These are phyloP conservation scores for Alloteropsis semialata DNA, from an alignment of 176 grass and related monocot genomes.

Conservation along the genomic window DNA sequence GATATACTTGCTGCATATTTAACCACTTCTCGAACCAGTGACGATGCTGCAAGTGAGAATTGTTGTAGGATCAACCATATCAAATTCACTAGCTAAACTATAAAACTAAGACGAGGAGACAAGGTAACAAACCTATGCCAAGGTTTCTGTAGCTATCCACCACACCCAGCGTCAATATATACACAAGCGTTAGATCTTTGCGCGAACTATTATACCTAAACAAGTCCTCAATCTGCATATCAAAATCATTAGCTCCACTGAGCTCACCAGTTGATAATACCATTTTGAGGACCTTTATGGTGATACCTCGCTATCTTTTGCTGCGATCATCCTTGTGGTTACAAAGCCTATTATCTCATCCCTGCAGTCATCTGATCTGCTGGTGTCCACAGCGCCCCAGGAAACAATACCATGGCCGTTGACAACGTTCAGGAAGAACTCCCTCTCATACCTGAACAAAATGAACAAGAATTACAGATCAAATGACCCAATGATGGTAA, in stretches of 20 bases:
- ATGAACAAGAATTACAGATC: not conserved
- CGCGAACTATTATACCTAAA: slow-evolving; percentile 67
- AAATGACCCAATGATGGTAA: not conserved
- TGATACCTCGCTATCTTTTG: slow-evolving; percentile 91
- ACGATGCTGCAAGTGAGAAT: slow-evolving; percentile 66
- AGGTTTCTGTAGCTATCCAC: slow-evolving; percentile 83
- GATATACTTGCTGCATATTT: slow-evolving; percentile 91
- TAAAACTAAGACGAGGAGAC: slow-evolving; percentile 20
- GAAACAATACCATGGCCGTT: slow-evolving; percentile 81
- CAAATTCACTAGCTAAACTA: slow-evolving; percentile 4
- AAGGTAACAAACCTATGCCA: slow-evolving; percentile 71
- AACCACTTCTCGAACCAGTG: slow-evolving; percentile 86
- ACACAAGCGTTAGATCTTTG: slow-evolving; percentile 77
- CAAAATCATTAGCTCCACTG: slow-evolving; percentile 26
- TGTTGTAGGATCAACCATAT: slow-evolving; percentile 1
- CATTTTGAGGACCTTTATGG: slow-evolving; percentile 2
- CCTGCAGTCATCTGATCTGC: slow-evolving; percentile 59
- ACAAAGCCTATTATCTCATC: slow-evolving; percentile 91
- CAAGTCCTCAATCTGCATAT: slow-evolving; percentile 87
- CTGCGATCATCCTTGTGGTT: slow-evolving; percentile 71
- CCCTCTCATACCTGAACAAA: slow-evolving; percentile 78
- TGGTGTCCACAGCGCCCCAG: slow-evolving; percentile 88
- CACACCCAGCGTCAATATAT: slow-evolving; percentile 91
- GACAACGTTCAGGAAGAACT: slow-evolving; percentile 96
- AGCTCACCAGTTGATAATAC: not conserved